phyloP scores from a whole-genome alignment of 148 eudicot genomes.

The Camellia japonica region DNA sequence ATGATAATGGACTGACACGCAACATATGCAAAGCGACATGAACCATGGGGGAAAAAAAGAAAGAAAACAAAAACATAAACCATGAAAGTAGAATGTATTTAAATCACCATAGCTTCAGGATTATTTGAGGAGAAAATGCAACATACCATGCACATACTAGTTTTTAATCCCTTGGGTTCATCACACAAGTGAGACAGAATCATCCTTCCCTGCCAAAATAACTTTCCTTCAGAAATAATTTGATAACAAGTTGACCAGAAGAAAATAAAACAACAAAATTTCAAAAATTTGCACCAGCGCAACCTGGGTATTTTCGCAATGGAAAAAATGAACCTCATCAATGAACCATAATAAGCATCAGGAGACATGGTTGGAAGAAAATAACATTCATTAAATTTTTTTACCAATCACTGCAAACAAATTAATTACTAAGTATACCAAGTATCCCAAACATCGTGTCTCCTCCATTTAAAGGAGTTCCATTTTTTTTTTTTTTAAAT shows the following conservation, averaged over 20 bases:
- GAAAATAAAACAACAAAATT: too few relatives aligned
- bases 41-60: background rate
- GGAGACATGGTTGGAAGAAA: background rate
- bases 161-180: constrained; percentile 98
- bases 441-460: too few relatives aligned
- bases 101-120: background rate
- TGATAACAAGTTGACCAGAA: background rate
- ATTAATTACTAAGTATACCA: too few relatives aligned
- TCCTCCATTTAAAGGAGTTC: too few relatives aligned
- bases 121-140: background rate
- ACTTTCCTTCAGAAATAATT: background rate
- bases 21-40: background rate
- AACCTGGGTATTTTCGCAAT: background rate
- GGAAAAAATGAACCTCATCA: background rate
- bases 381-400: background rate
- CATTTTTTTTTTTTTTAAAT: too few relatives aligned
- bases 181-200: constrained; percentile 85
- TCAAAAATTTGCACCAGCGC: background rate
- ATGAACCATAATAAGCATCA: background rate
- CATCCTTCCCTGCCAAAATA: constrained; percentile 81
- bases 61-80: background rate
- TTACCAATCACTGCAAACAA: background rate
- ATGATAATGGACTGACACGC: background rate
- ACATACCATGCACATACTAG: constrained; percentile 88
- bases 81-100: background rate